A percentile compares a stretch with the other conserved stretches of the same genome.
phyloP scores from a whole-genome alignment of 352 stramenopile species.

The Globisporangium paddicum region DNA sequence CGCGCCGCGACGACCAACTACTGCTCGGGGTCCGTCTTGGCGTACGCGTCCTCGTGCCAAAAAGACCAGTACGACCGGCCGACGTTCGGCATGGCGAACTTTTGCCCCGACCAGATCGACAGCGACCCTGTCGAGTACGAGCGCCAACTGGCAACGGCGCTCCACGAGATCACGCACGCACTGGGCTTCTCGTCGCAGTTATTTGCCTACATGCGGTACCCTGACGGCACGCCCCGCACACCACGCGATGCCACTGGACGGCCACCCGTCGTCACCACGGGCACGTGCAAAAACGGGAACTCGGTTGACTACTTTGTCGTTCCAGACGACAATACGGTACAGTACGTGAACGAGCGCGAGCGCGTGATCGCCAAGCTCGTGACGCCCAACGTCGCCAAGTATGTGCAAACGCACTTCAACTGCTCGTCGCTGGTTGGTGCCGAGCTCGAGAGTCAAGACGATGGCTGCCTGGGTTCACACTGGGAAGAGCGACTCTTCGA shows the following conservation, averaged over 20 bases:
- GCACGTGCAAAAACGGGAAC: constrained; percentile 53
- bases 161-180: constrained; percentile 83
- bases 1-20: constrained; percentile 42
- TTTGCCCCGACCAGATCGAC: constrained; percentile 69
- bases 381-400: constrained; percentile 52
- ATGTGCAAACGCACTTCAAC: constrained; percentile 63
- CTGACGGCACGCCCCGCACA: constrained; percentile 62
- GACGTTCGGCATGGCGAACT: constrained; percentile 83
- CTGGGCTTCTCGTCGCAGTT: constrained; percentile 77
- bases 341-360: constrained; percentile 49
- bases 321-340: constrained; percentile 35
- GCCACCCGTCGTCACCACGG: constrained; percentile 19
- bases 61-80: constrained; percentile 83
- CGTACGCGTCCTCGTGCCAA: constrained; percentile 77
- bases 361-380: constrained; percentile 63
- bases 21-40: constrained; percentile 49
- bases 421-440: constrained; percentile 51
- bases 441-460: constrained; percentile 77
- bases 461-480: constrained; percentile 70
- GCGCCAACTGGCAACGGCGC: constrained; percentile 55
- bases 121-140: constrained; percentile 49
- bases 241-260: constrained; percentile 37
- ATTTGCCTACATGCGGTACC: constrained; percentile 67
- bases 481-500: constrained; percentile 86
- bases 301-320: constrained; percentile 32